Evolutionary conservation across 208 protist species (phyloP).

Genomic region (Trichomonas tenax): DNA sequence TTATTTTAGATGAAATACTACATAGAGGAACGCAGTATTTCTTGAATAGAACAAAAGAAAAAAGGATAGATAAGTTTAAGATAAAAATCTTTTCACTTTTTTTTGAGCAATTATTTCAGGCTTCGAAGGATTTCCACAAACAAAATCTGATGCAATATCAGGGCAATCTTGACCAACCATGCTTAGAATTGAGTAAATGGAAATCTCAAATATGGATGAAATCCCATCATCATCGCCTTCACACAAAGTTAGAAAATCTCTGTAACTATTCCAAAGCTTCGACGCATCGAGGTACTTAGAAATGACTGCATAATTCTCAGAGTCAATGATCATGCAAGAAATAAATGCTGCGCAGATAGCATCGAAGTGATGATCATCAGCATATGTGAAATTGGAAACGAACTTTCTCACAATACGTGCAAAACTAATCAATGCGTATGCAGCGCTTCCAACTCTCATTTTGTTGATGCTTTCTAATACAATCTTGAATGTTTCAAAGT

Average conservation of each 20-base stretch:
- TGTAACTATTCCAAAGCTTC: not conserved
- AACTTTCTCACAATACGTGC: not conserved
- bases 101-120: too few species aligned
- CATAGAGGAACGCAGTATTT: too few species aligned
- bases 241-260: not conserved
- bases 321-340: not conserved
- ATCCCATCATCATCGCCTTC: not conserved
- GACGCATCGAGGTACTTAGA: not conserved
- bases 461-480: not conserved
- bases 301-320: not conserved
- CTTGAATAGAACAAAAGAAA: too few species aligned
- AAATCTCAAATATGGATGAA: not conserved
- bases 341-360: not conserved
- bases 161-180: not conserved
- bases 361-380: not conserved
- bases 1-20: too few species aligned
- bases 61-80: too few species aligned
- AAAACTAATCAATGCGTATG: not conserved
- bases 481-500: not conserved
- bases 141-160: not conserved
- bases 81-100: too few species aligned
- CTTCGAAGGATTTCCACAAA: too few species aligned
- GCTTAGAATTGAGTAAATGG: not conserved
- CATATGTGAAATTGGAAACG: not conserved
- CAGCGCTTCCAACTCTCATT: not conserved